phyloP scores from a whole-genome alignment of 306 rosid genomes.

The Acacia confusa region DNA sequence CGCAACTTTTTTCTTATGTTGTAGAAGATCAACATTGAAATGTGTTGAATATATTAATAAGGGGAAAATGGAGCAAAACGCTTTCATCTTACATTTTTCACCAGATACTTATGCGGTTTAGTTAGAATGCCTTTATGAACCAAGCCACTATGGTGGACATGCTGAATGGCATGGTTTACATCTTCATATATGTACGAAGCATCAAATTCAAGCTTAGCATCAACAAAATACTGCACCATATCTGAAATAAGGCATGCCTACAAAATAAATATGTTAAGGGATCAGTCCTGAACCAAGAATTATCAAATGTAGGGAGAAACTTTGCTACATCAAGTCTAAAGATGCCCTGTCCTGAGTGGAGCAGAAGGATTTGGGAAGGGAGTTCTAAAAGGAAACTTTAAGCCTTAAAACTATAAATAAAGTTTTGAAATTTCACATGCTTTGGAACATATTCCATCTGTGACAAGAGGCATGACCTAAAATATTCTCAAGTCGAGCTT shows the following conservation, averaged over 20 bases:
- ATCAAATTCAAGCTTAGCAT: conserved; percentile 93
- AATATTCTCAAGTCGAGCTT: background rate
- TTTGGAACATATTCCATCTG: background rate
- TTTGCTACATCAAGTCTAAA: conserved; percentile 6
- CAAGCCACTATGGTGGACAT: conserved; percentile 87
- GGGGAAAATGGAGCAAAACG: conserved; percentile 7
- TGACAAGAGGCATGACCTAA: background rate
- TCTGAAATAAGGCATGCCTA: conserved; percentile 99
- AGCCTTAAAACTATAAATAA: conserved; percentile 6
- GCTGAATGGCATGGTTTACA: conserved; percentile 82
- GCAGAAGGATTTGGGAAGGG: conserved; percentile 29
- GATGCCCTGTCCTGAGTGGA: background rate
- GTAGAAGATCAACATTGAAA: conserved; percentile 23
- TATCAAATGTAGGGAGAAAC: conserved; percentile 15
- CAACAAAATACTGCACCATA: conserved; percentile 87
- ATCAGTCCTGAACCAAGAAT: conserved; percentile 23
- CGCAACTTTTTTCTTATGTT: conserved; percentile 18
- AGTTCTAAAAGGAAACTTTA: conserved; percentile 12
- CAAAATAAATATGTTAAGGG: conserved; percentile 35
- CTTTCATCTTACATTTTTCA: conserved; percentile 72
- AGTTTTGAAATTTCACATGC: conserved; percentile 7
- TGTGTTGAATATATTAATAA: conserved; percentile 20
- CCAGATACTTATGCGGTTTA: conserved; percentile 74
- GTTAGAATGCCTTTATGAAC: conserved; percentile 79
- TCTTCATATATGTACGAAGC: conserved; percentile 88